Evolutionary conservation across 169 alveolate genomes (phyloP).

Genomic region (Pseudocohnilembus persalinus): DNA sequence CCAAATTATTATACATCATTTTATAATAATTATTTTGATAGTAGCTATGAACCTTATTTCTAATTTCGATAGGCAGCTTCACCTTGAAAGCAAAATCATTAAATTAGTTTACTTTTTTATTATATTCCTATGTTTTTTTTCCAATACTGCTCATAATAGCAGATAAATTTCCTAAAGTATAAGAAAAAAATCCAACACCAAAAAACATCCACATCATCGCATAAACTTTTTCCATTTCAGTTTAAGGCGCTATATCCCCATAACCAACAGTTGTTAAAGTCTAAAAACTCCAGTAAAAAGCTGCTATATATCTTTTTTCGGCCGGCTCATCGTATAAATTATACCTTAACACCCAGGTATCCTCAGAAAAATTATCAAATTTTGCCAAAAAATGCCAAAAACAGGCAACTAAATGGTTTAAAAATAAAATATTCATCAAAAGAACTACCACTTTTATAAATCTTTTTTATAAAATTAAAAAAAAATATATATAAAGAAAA

Average conservation of each 20-base stretch:
- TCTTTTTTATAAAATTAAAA: constrained; percentile 3
- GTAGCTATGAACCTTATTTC: constrained; percentile 27
- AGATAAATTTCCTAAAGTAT: constrained; percentile 31
- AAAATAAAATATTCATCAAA: constrained; percentile 52
- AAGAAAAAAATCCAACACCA: constrained; percentile 64
- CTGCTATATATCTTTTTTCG: constrained; percentile 51
- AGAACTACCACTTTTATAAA: constrained; percentile 58
- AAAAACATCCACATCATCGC: constrained; percentile 70
- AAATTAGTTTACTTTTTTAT: constrained; percentile 24
- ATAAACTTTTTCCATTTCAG: constrained; percentile 59
- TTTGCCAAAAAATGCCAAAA: constrained; percentile 67
- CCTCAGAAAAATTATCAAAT: constrained; percentile 52
- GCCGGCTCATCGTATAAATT: constrained; percentile 50
- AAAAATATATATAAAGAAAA: too few relatives aligned
- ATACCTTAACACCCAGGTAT: constrained; percentile 62
- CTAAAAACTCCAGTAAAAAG: constrained; percentile 73
- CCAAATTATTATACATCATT: constrained; percentile 23
- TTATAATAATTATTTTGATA: constrained; percentile 29
- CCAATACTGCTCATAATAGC: constrained; percentile 43
- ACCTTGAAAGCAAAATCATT: constrained; percentile 25
- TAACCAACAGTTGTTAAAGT: constrained; percentile 79
- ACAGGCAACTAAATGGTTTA: constrained; percentile 72
- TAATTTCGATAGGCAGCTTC: constrained; percentile 26
- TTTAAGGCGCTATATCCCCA: constrained; percentile 71
- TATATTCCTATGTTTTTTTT: constrained; percentile 30